These are phyloP conservation scores for Trichodelitschia bisporula DNA, from an alignment of 495 filamentous ascomycete species.

Conservation along the genomic window DNA sequence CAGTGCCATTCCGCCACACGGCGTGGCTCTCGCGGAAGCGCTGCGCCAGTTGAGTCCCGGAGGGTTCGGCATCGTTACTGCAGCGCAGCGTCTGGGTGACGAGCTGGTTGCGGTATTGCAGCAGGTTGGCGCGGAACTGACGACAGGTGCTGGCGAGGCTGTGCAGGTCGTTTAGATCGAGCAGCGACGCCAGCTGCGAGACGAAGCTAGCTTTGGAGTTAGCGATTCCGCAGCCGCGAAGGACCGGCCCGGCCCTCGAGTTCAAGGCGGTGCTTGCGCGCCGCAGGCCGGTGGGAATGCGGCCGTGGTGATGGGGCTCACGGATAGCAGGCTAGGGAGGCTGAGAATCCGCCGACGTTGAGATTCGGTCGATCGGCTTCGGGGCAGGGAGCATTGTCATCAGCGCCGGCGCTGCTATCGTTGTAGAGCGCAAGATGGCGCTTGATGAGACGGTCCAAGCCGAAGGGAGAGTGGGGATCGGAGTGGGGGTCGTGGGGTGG, in stretches of 20 bases:
- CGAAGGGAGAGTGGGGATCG: too few relatives aligned
- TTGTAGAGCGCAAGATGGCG: too few relatives aligned
- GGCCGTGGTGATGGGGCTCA: constrained; percentile 21
- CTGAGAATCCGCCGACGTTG: constrained; percentile 46
- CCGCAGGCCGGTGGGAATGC: constrained; percentile 1
- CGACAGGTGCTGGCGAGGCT: constrained; percentile 56
- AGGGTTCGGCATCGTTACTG: constrained; percentile 34
- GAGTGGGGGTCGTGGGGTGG: too few relatives aligned
- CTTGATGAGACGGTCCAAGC: too few relatives aligned
- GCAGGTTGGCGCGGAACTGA: constrained; percentile 46
- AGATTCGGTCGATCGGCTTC: constrained; percentile 24
- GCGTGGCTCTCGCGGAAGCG: constrained; percentile 8
- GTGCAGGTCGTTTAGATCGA: constrained; percentile 73
- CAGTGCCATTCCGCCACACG: constrained; percentile 6
- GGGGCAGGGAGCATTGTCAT: too few relatives aligned
- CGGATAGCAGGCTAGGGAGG: constrained; percentile 77
- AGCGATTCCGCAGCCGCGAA: too few relatives aligned
- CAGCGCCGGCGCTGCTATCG: too few relatives aligned
- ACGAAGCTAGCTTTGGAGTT: constrained; percentile 63
- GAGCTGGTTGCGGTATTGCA: constrained; percentile 50
- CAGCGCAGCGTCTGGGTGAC: constrained; percentile 53
- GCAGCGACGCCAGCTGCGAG: constrained; percentile 39
- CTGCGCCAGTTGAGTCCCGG: constrained; percentile 16
- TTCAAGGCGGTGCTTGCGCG: constrained; percentile 5
- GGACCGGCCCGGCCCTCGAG: constrained; percentile 5